Base-by-base conservation (phyloP, 2,329 filamentous ascomycete species). In the Ustulina deusta region DNA sequence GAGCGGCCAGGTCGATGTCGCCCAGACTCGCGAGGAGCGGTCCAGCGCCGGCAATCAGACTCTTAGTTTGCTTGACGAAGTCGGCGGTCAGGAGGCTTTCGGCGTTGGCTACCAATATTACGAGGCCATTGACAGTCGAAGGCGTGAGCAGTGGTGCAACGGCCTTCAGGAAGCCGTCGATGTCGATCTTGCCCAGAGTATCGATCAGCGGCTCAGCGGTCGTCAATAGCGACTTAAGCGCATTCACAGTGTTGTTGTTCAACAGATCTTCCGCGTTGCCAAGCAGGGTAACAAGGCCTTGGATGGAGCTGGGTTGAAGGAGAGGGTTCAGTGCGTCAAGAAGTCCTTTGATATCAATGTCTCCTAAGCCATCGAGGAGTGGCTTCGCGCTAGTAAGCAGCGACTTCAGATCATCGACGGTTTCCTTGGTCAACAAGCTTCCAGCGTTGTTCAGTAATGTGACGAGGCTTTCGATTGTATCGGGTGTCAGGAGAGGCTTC, bases 281-380 rank as follows among this genome's bases (percentile, higher is more conserved):
- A 34, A 79, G 60, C 3, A 79, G 68, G 6, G 65, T 68, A n/a
- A 79, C 72, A 6, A 79, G 70, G 15, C 75, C 74, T 36, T 74
- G 71, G 36, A 79, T 68, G 0, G 75, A 74, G 20, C 74, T 71
- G 2, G 72, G 56, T 2, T 75, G 78, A n/a, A 83, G 69, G 0
- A 83, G 74, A 10, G 81, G 81, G 2, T 71, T 68, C 1, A 81
- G 60, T 4, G 80, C 76, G 13, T 79, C 74, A 0, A 82, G 64
- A 1, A 82, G 63, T 2, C 74, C 73, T 49, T 78, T 70, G 3
- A 83, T 32, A 40, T 72, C 70, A 20, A 72, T 9, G 3, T 64
- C 63, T 9, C 27, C 60, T 22, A 71, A 42, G n/a, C n/a, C 51
- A 7, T 69, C 61, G 15, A 71, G 42, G 25, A 71, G 65, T 34